These are phyloP conservation scores for Sporothrix euskadiensis DNA, from an alignment of 2,329 filamentous ascomycete genomes.

Conservation along the genomic window DNA sequence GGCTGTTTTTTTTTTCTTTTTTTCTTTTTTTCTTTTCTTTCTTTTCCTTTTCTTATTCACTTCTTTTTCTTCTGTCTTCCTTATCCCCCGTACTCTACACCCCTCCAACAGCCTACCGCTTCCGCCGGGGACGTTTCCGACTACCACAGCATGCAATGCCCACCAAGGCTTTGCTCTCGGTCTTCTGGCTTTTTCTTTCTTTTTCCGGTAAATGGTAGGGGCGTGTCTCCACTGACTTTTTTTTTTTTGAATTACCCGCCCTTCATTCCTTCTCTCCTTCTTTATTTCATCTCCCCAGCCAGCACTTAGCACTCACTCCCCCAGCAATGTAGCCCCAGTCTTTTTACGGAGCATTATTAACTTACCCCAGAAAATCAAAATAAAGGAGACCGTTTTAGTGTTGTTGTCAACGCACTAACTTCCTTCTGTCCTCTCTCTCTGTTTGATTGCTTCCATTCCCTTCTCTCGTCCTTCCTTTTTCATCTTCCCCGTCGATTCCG, in stretches of 20 bases:
- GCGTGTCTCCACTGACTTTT: slow-evolving; percentile 1
- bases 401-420: background rate
- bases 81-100: background rate
- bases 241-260: background rate
- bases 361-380: slow-evolving; percentile 26
- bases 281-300: background rate
- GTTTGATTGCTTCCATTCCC: slow-evolving; percentile 11
- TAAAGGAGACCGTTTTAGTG: slow-evolving; percentile 15
- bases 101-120: background rate
- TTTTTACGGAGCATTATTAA: slow-evolving; percentile 11
- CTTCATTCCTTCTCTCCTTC: background rate
- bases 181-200: background rate
- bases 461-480: slow-evolving; percentile 19
- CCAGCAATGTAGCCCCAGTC: background rate
- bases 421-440: background rate
- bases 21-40: background rate
- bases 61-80: background rate
- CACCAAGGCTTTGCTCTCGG: background rate
- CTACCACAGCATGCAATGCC: slow-evolving; percentile 16
- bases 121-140: slow-evolving; percentile 24
- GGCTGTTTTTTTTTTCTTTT: background rate
- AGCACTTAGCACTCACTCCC: background rate
- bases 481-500: background rate
- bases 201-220: slow-evolving; percentile 7
- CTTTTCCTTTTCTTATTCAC: background rate